Evolutionary conservation across 139 green algal genomes (phyloP), one percentile per base, ranked within the genome.

Genomic region (Chlorella ohadii): DNA sequence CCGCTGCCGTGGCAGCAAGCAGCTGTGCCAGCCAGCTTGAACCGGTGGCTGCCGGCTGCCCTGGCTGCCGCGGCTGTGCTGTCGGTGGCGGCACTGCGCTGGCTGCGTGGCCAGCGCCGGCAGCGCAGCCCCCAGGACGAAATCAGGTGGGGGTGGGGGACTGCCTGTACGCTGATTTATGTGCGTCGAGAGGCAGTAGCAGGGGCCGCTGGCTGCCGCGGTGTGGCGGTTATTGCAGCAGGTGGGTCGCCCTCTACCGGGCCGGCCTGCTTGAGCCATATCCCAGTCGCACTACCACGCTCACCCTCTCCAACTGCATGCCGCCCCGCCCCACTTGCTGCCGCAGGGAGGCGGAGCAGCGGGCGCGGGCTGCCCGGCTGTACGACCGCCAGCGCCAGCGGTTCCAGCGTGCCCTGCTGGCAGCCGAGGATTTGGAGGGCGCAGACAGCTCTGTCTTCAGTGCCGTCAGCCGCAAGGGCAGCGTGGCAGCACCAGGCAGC

Each of bases 391-490:
- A 83, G 33, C 80, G 85, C 12, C 61, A 82, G 61, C 71, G 85
- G 57, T 89, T 89, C 71, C 76, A 86, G 25, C 85, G 83, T 2
- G 79, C 79, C 31, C 72, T 89, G 63, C 41, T 57, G 61, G 38
- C 79, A 9, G 55, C 68, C 20, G 85, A 86, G n/a, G 57, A 87
- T 23, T 36, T 85, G 34, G 80, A 85, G 28, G 70, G 68, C 11
- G 80, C 80, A 27, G 55, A 83, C 63, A 75, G 28, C 39, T 57
- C 33, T 25, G 63, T 83, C 3, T 73, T 83, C 9, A 25, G 17
- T 17, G 78, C 78, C 0, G 78, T 74, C 13, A 27, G 63, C n/a
- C 39, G 78, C 28, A 74, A 75, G 78, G 63, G 78, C 68, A 36
- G 23, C 68, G 28, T n/a, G 65, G 64, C 64, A 39, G 64, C 64